Evolutionary conservation across 1,139 yeast species (phyloP).

Genomic region (Saccharomycopsis hybrid): DNA sequence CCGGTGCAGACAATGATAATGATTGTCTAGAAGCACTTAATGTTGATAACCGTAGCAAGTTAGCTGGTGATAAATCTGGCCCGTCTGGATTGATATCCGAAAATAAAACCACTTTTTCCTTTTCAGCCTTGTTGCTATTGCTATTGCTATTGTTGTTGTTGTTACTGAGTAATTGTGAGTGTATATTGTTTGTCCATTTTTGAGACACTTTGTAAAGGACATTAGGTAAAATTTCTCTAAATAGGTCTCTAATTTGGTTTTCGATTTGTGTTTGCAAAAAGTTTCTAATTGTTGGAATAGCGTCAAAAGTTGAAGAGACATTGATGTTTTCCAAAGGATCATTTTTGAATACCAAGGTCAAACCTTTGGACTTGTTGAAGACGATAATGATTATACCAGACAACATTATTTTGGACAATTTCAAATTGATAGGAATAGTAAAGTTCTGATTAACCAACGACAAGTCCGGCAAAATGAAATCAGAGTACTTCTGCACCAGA

Average conservation of each 20-base stretch:
- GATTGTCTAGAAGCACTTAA: conserved; percentile 76
- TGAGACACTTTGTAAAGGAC: conserved; percentile 71
- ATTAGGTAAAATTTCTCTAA: conserved; percentile 79
- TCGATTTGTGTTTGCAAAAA: conserved; percentile 80
- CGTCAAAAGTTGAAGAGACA: conserved; percentile 80
- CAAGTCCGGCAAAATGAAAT: conserved; percentile 62
- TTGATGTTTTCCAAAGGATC: conserved; percentile 81
- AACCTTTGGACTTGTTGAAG: conserved; percentile 73
- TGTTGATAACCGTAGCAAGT: conserved; percentile 64
- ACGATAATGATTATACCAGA: conserved; percentile 83
- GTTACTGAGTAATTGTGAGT: conserved; percentile 28
- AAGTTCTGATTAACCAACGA: conserved; percentile 62
- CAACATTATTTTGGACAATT: conserved; percentile 63
- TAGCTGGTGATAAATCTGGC: conserved; percentile 59
- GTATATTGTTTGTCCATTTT: conserved; percentile 50
- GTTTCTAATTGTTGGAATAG: conserved; percentile 74
- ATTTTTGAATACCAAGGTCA: conserved; percentile 79
- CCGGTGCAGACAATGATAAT: conserved; percentile 57
- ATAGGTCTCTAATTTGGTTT: conserved; percentile 68
- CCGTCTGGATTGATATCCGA: conserved; percentile 49
- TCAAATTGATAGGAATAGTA: conserved; percentile 72
- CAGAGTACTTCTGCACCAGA: conserved; percentile 25
- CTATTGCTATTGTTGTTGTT: conserved; percentile 1
- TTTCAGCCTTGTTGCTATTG: conserved; percentile 27
- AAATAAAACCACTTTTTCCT: conserved; percentile 31